A percentile compares a stretch with the other conserved stretches of the same genome.
These are phyloP conservation scores for Canariomyces notabilis DNA, from an alignment of 2,329 filamentous ascomycete genomes.

Conservation along the genomic window DNA sequence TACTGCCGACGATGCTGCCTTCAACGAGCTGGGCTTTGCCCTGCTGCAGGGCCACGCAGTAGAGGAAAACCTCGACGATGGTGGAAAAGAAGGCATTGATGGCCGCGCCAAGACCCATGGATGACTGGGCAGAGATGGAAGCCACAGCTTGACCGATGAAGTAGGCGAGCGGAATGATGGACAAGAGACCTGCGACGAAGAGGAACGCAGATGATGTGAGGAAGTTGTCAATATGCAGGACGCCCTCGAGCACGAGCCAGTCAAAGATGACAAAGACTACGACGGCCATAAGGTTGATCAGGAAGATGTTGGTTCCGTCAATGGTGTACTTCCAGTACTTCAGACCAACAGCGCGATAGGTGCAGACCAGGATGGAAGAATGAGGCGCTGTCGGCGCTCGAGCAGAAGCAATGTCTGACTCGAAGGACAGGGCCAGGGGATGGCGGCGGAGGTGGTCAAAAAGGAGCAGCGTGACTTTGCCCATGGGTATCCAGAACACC, in stretches of 20 bases:
- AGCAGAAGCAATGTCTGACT: conserved; percentile 74
- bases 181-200: conserved; percentile 77
- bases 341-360: conserved; percentile 86
- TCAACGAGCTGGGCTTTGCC: conserved; percentile 92
- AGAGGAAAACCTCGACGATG: conserved; percentile 93
- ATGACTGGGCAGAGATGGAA: conserved; percentile 96
- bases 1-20: conserved; percentile 94
- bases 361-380: conserved; percentile 87
- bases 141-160: conserved; percentile 98
- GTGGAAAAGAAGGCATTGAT: conserved; percentile 99
- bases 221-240: conserved; percentile 64
- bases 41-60: conserved; percentile 87
- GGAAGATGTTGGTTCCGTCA: conserved; percentile 97
- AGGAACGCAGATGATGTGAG: conserved; percentile 81
- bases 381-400: conserved; percentile 67
- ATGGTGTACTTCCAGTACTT: conserved; percentile 99
- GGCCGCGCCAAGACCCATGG: conserved; percentile 94
- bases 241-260: conserved; percentile 70
- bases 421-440: conserved; percentile 87
- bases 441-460: conserved; percentile 90
- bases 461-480: conserved; percentile 83
- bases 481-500: conserved; percentile 98
- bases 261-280: conserved; percentile 95
- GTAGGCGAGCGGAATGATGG: conserved; percentile 94
- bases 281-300: conserved; percentile 92